Evolutionary conservation across 1,284 basidiomycete genomes (phyloP), one percentile per base, ranked within the genome.

Genomic region (Mrakiaceae sp.): DNA sequence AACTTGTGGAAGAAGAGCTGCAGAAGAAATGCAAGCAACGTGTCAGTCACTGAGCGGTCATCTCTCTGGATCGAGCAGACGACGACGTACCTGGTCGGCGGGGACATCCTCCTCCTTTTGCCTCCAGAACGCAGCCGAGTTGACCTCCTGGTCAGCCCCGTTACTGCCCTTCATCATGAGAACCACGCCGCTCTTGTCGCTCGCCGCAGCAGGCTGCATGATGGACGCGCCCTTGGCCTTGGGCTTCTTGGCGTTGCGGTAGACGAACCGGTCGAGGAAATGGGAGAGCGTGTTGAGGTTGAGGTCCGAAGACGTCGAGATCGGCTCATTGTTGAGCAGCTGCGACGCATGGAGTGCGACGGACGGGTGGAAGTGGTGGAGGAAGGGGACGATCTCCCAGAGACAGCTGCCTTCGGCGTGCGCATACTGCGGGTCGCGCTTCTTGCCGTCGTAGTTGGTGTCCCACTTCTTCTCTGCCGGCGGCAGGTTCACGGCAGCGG

Each of bases 201-300:
- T 72, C 62, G 81, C 82, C 2, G 87, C 87, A 6, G 86, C 84
- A n/a, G 93, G 93, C 77, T 99, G 96, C 96, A 98, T 98, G 68
- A 89, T 88, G 67, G 87, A 90, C 2, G 85, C 81, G 39, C 92
- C 88, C 69, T 87, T 88, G 10, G 78, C 73, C 55, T 82, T 84
- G 0, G 75, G 73, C 77, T 94, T 90, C 80, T 98, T 98, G 2
- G 94, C 88, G 74, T 98, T 98, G 74, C 93, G 90, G 80, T 93
- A 98, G 44, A 98, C 89, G 76, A 88, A 87, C 42, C 84, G 80
- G 72, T 95, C 92, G 47, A 95, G 81, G 81, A 96, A 95, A 71
- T 91, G 91, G 1, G 90, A 86, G 16, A 98, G 83, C 0, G 93
- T 95, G 79, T 97, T 93, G 66, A 93, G 84, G 9, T 88, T 87